phyloP scores from a whole-genome alignment of 2,329 filamentous ascomycete genomes.

The Microsporum canis region DNA sequence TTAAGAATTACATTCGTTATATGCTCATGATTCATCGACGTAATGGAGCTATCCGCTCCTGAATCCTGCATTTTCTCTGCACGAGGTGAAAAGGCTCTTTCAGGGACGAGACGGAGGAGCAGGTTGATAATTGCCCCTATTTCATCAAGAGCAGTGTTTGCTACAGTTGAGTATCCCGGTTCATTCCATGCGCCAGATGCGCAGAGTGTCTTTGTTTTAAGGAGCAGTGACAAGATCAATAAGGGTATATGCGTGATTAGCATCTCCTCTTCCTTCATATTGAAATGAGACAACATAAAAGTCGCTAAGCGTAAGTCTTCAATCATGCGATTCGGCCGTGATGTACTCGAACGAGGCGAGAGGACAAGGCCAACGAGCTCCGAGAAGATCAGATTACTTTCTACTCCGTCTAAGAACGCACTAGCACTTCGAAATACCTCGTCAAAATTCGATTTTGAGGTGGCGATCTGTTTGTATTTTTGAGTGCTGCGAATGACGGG shows the following conservation, averaged over 20 bases:
- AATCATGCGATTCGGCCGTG: slow-evolving; percentile 39
- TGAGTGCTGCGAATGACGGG: slow-evolving; percentile 72
- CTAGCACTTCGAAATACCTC: slow-evolving; percentile 89
- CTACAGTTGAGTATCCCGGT: slow-evolving; percentile 10
- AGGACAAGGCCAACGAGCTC: slow-evolving; percentile 60
- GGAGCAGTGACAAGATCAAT: slow-evolving; percentile 53
- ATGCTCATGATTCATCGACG: slow-evolving; percentile 23
- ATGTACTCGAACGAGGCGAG: slow-evolving; percentile 41
- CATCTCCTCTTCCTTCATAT: slow-evolving; percentile 94
- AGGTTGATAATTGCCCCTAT: slow-evolving; percentile 40
- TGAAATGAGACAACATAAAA: slow-evolving; percentile 82
- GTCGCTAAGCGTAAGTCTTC: slow-evolving; percentile 60
- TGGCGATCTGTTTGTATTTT: slow-evolving; percentile 55
- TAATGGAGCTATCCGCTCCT: background rate
- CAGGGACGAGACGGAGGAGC: slow-evolving; percentile 53
- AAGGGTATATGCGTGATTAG: slow-evolving; percentile 72
- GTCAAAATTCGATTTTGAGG: slow-evolving; percentile 58
- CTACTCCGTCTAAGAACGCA: slow-evolving; percentile 94
- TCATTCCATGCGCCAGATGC: slow-evolving; percentile 12
- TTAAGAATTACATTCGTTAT: slow-evolving; percentile 49
- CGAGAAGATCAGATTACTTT: slow-evolving; percentile 84
- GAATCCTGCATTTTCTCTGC: background rate
- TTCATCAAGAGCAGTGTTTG: slow-evolving; percentile 23
- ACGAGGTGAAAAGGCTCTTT: slow-evolving; percentile 43
- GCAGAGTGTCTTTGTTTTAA: slow-evolving; percentile 33